Evolutionary conservation across 2,329 filamentous ascomycete genomes (phyloP), one percentile per base, ranked within the genome.

Genomic region (Dactylonectria macrodidyma): DNA sequence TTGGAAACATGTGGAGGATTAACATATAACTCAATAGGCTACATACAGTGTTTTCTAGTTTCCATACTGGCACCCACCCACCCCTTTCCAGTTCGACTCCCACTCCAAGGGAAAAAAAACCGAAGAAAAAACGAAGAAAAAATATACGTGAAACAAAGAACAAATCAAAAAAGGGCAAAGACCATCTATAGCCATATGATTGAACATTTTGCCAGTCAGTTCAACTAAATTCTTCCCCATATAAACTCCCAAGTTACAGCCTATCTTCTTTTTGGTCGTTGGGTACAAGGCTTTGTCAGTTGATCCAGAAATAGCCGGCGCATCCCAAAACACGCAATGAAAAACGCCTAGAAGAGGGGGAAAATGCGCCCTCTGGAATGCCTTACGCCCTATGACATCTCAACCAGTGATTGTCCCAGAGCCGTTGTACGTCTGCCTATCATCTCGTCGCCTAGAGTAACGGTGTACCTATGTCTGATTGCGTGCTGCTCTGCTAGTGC

Each of bases 181-280:
- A 26, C 24, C 26, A 51, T 51, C n/a, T 51, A 51, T 48, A n/a
- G 30, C 48, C 50, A 52, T 52, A 52, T 52, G 50, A 52, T 52
- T 52, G 50, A 34, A 19, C 34, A 52, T 52, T 52, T 52, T 52
- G 48, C 33, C 26, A 52, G 26, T 52, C 16, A n/a, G 26, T 3
- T 33, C 26, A 11, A 51, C 10, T 26, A 12, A 14, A 24, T 26
- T 30, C 24, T 11, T 5, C 11, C 12, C 36, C 9, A 38, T 38
- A 14, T 44, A 8, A n/a, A 44, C 41, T 44, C 14, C 14, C 11
- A 41, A 12, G 26, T 30, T 30, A 30, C 26, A 30, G 26, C 4
- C 26, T 30, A 7, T 30, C 4, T 30, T 30, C 26, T 30, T 30
- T 30, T 30, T 30, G 26, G 26, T 30, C 26, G 26, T 7, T 30